Evolutionary conservation across 371 early-diverging fungal species (phyloP).

Genomic region (Mortierella polycephala): DNA sequence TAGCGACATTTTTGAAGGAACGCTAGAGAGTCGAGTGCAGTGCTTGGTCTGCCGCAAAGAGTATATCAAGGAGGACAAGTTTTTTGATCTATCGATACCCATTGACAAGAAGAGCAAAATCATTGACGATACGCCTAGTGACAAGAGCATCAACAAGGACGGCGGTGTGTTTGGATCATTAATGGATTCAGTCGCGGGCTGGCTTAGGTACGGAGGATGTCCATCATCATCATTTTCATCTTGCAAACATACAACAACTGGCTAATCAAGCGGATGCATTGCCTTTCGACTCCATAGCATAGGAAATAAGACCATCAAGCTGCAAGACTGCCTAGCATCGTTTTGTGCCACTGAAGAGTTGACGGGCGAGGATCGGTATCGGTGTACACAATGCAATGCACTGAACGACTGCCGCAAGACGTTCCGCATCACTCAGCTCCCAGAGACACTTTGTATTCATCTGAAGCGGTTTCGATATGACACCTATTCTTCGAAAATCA

Average conservation of each 20-base stretch:
- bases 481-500: constrained; percentile 58
- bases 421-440: constrained; percentile 52
- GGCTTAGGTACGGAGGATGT: constrained; percentile 35
- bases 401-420: constrained; percentile 55
- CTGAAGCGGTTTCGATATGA: constrained; percentile 60
- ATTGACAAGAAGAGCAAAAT: constrained; percentile 57
- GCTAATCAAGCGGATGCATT: not conserved
- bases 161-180: constrained; percentile 42
- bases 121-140: constrained; percentile 24
- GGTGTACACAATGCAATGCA: constrained; percentile 55
- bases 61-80: constrained; percentile 57
- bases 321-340: constrained; percentile 57
- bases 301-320: constrained; percentile 30
- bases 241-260: not conserved
- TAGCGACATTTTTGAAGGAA: constrained; percentile 61
- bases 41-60: constrained; percentile 61
- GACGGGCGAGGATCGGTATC: constrained; percentile 56
- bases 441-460: constrained; percentile 60
- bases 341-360: constrained; percentile 58
- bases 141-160: constrained; percentile 26
- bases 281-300: constrained; percentile 12
- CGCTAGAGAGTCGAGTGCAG: constrained; percentile 55
- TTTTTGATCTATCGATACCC: constrained; percentile 61
- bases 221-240: not conserved
- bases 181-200: constrained; percentile 40